A percentile compares a stretch with the other conserved stretches of the same genome.
These are phyloP conservation scores for Beauveria varroae DNA, from an alignment of 2,329 filamentous ascomycete species.

Conservation along the genomic window DNA sequence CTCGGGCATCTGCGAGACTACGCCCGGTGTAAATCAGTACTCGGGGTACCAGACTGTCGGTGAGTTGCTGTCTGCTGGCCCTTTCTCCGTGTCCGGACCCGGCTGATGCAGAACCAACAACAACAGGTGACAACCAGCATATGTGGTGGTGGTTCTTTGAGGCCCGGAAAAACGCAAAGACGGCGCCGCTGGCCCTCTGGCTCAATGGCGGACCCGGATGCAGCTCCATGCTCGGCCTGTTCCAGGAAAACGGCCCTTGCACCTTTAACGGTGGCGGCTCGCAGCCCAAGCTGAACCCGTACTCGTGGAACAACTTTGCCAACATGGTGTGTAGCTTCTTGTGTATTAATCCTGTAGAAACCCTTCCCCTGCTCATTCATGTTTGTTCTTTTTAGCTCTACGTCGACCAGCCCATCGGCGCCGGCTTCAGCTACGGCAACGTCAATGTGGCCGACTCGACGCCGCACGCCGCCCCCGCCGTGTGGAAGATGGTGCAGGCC, in stretches of 20 bases:
- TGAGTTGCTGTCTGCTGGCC: slow-evolving; percentile 29
- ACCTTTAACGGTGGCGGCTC: slow-evolving; percentile 29
- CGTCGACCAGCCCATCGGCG: slow-evolving; percentile 18
- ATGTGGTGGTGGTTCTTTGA: slow-evolving; percentile 39
- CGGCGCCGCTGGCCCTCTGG: slow-evolving; percentile 30
- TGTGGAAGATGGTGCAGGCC: slow-evolving; percentile 52
- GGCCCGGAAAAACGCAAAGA: slow-evolving; percentile 18
- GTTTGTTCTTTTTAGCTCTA: slow-evolving; percentile 11
- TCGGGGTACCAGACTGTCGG: slow-evolving; percentile 12
- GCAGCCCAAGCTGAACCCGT: slow-evolving; percentile 34
- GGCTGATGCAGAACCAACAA: not conserved
- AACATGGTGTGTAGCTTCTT: slow-evolving; percentile 26
- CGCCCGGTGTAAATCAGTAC: slow-evolving; percentile 10
- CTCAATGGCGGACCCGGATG: slow-evolving; percentile 34
- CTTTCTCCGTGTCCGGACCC: too few relatives aligned
- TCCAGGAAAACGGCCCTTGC: slow-evolving; percentile 38
- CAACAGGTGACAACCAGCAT: slow-evolving; percentile 22
- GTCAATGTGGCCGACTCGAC: not conserved
- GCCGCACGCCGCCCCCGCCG: slow-evolving; percentile 27
- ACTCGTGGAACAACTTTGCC: slow-evolving; percentile 34
- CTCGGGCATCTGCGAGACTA: slow-evolving; percentile 23
- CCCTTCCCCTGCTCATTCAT: slow-evolving; percentile 19
- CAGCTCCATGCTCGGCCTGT: slow-evolving; percentile 32
- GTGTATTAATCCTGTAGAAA: not conserved
- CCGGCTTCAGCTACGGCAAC: slow-evolving; percentile 22